Percentiles rank a stretch among this genome's conserved stretches.
phyloP scores from a whole-genome alignment of 2,329 filamentous ascomycete genomes.

The Ramichloridium luteum region DNA sequence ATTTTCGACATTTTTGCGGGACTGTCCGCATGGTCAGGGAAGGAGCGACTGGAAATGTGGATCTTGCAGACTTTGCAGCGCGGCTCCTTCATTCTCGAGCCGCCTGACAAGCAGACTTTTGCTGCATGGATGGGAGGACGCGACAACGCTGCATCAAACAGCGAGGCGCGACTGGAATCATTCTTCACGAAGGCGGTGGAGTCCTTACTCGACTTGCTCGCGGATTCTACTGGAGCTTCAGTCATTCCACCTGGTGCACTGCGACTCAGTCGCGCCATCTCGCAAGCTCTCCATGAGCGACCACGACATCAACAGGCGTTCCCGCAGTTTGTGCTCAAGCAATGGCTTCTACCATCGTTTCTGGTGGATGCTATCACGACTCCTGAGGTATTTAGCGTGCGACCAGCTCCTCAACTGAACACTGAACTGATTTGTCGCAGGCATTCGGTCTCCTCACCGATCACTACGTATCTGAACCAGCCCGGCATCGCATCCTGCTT shows the following conservation, averaged over 20 bases:
- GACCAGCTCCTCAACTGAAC: slow-evolving; percentile 2
- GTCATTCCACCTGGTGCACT: slow-evolving; percentile 79
- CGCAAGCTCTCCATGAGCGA: slow-evolving; percentile 52
- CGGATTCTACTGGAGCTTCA: slow-evolving; percentile 63
- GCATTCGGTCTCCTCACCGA: slow-evolving; percentile 59
- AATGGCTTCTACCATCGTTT: slow-evolving; percentile 87
- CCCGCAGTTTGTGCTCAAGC: slow-evolving; percentile 71
- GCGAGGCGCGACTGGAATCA: slow-evolving; percentile 70
- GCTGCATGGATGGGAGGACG: slow-evolving; percentile 58
- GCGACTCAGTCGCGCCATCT: slow-evolving; percentile 71
- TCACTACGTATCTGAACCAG: slow-evolving; percentile 85
- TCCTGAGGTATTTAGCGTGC: slow-evolving; percentile 60
- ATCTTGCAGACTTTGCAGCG: slow-evolving; percentile 90
- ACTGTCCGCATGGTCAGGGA: slow-evolving; percentile 81
- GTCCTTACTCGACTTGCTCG: slow-evolving; percentile 72
- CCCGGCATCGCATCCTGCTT: slow-evolving; percentile 59
- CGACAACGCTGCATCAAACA: slow-evolving; percentile 56
- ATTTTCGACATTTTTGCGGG: slow-evolving; percentile 79
- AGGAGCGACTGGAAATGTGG: slow-evolving; percentile 81
- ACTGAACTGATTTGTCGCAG: slow-evolving; percentile 31
- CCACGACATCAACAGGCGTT: slow-evolving; percentile 58
- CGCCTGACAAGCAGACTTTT: slow-evolving; percentile 61
- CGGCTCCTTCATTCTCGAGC: slow-evolving; percentile 79
- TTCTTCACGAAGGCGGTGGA: slow-evolving; percentile 78
- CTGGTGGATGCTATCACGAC: slow-evolving; percentile 73